phyloP scores from a whole-genome alignment of 768 basidiomycete species.

The Gelatoporia subvermispora region DNA sequence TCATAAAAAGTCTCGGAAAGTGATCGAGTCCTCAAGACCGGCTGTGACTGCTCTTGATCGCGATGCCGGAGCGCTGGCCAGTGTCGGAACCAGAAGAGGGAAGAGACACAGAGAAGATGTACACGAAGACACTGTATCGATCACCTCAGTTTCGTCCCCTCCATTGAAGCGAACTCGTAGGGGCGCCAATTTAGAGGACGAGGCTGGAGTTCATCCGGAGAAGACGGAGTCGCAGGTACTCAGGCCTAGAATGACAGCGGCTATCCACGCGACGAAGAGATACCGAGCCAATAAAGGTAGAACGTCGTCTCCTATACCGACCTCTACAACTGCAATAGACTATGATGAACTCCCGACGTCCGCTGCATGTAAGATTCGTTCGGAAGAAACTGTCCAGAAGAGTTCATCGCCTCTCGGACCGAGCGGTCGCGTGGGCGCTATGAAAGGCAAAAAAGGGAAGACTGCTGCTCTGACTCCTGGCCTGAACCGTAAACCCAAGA shows the following conservation, averaged over 20 bases:
- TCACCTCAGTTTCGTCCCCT: too few relatives aligned
- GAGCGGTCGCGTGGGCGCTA: too few relatives aligned
- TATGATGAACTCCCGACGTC: slow-evolving; percentile 29
- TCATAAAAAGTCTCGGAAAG: too few relatives aligned
- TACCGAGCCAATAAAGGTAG: slow-evolving; percentile 27
- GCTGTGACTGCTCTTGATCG: too few relatives aligned
- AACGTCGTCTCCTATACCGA: slow-evolving; percentile 24
- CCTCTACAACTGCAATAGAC: slow-evolving; percentile 16
- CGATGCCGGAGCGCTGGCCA: too few relatives aligned
- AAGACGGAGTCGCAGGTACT: slow-evolving; percentile 7
- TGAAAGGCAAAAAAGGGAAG: neutral
- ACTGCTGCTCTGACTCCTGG: neutral
- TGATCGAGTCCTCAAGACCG: neutral
- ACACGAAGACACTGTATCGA: too few relatives aligned
- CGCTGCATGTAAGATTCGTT: neutral
- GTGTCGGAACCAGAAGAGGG: too few relatives aligned
- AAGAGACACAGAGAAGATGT: too few relatives aligned
- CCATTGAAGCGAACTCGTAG: too few relatives aligned
- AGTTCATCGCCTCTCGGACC: too few relatives aligned
- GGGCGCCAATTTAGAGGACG: too few relatives aligned
- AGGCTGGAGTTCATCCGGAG: neutral
- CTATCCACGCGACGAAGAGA: slow-evolving; percentile 23
- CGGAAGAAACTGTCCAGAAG: neutral
- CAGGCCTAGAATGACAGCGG: slow-evolving; percentile 7
- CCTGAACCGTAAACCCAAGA: too few relatives aligned